Base-by-base conservation (phyloP, 1,284 basidiomycete species). In the Melampsora larici-populina region DNA sequence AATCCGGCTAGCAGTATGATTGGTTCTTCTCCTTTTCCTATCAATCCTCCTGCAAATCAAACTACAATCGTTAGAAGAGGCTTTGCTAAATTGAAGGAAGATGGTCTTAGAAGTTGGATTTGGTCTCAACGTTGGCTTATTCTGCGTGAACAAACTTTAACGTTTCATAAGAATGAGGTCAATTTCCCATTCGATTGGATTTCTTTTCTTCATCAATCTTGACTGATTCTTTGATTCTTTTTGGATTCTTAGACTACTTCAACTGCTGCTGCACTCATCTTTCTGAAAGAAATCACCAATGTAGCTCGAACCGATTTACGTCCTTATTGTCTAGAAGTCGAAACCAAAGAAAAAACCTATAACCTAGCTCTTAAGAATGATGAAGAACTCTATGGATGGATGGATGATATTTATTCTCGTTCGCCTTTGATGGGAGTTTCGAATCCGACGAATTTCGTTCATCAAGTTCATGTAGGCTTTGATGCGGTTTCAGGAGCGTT, bases 381-480 rank as follows among this genome's bases (percentile, higher is more conserved):
- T 83, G 92, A 96, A 81, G 96, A 99, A 83, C 88, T 99, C 18
- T 98, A 99, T 82, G 90, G 90, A 36, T 98, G 95, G 95, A 94
- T 87, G 86, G 95, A 99, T 82, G 95, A 97, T 82, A 91, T 99
- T 79, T 97, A 98, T 85, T 90, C 89, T 8, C 89, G 94, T 72
- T 93, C 92, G 81, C 94, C 95, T 0, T 87, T 96, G 66, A 92
- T 94, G 90, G 94, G 94, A 51, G 92, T 96, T 29, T 91, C 91
- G 82, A 91, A 91, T 80, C 96, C 96, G 0, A 97, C 94, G 21
- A 95, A 99, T 85, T 98, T 98, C 83, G 93, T 97, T 0, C 96
- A 98, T 86, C 93, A 97, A 84, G 94, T 98, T 2, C 96, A 99
- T 84, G 96, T 99, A 79, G 95, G 95, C 7, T 98, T 97, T 82